Conservation (phyloP, 345 rosid species). For the Carallia pectinifolia region DNA sequence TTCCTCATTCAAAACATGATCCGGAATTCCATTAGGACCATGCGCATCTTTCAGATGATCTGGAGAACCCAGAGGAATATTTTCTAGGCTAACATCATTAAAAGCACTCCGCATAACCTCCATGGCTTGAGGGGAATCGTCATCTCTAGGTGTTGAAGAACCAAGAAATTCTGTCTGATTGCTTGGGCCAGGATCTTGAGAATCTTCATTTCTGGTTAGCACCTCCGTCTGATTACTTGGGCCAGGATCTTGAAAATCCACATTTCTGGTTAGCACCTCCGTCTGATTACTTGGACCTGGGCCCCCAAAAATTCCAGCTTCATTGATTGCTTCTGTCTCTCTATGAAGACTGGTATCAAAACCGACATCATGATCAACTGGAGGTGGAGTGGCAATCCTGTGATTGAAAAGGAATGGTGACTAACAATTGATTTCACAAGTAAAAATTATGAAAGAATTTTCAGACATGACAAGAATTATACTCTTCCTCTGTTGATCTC, state of each 20-base stretch:
- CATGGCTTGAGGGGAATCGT: constrained; percentile 44
- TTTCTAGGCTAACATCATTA: constrained; percentile 32
- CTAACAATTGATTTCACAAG: not conserved
- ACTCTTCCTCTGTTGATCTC: constrained; percentile 41
- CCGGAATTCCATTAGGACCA: constrained; percentile 27
- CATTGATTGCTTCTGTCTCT: constrained; percentile 13
- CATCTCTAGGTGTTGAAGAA: constrained; percentile 15
- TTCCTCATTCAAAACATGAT: constrained; percentile 40
- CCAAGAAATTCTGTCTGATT: constrained; percentile 31
- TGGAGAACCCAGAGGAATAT: constrained; percentile 24
- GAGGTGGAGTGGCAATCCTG: constrained; percentile 31
- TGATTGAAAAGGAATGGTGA: not conserved
- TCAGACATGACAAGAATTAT: constrained; percentile 21
- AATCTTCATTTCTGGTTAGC: constrained; percentile 14
- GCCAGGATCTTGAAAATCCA: constrained; percentile 28
- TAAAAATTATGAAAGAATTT: not conserved
- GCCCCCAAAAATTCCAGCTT: constrained; percentile 13
- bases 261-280: constrained; percentile 18
- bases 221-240: constrained; percentile 30
- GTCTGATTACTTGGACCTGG: constrained; percentile 30
- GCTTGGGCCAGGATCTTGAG: constrained; percentile 32
- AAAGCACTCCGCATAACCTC: constrained; percentile 60
- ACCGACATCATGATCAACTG: constrained; percentile 14
- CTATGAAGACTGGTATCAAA: not conserved
- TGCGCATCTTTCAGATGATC: constrained; percentile 22